Evolutionary conservation across 2,329 filamentous ascomycete species (phyloP).

Genomic region (Amauroascus niger): DNA sequence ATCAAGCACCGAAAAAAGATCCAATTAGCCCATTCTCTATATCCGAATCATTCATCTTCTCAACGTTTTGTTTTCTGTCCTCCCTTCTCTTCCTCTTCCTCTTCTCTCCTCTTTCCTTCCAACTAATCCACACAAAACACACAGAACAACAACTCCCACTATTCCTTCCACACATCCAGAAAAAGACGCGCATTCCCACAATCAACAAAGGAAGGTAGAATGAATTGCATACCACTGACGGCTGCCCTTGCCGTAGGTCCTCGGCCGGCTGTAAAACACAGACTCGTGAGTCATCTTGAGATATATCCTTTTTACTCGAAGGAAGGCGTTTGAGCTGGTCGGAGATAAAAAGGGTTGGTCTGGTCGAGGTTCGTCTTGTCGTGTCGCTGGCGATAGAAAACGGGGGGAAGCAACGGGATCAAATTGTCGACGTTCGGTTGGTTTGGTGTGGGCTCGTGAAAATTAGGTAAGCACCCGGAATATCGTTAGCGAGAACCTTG

Average conservation of each 20-base stretch:
- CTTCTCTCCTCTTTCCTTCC: conserved; percentile 12
- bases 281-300: conserved; percentile 76
- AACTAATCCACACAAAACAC: conserved; percentile 15
- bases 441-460: conserved; percentile 1
- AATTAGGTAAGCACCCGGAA: conserved; percentile 2
- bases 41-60: too few species aligned
- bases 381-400: conserved; percentile 2
- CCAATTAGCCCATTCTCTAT: not conserved
- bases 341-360: not conserved
- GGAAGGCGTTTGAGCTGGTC: not conserved
- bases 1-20: conserved; percentile 15
- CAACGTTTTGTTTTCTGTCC: too few species aligned
- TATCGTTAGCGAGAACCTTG: conserved; percentile 10
- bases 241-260: conserved; percentile 93
- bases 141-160: not conserved
- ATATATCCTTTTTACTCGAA: not conserved
- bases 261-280: conserved; percentile 98
- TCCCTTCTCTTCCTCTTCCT: not conserved
- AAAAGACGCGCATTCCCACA: not conserved
- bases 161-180: too few species aligned
- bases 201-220: conserved; percentile 11
- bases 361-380: conserved; percentile 4
- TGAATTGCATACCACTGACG: conserved; percentile 67
- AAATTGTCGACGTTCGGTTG: not conserved
- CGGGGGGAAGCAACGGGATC: not conserved